Evolutionary conservation across 768 basidiomycete species (phyloP), one percentile per base, ranked within the genome.

Genomic region (Cytidiella melzeri): DNA sequence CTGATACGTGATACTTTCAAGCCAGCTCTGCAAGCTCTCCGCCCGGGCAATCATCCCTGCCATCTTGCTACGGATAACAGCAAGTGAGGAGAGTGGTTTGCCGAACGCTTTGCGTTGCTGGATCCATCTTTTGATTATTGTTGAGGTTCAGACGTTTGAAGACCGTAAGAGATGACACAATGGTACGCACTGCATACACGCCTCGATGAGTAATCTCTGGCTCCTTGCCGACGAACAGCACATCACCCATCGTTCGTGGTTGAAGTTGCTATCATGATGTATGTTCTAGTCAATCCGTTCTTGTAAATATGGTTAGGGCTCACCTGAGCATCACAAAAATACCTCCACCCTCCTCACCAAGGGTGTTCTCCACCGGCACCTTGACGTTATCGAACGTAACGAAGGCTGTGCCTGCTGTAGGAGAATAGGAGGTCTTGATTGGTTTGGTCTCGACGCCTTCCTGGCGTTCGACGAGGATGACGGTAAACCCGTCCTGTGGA

Each of bases 201-300:
- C 91, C 57, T 93, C 92, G 34, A 89, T 77, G 63, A 79, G 70
- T 40, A 71, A 51, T 23, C 92, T 79, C 56, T 91, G 88, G 26
- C 73, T 64, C 26, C 76, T 72, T 20, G 80, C 80, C 37, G 78
- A 80, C 26, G 77, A 71, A 59, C 86, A 87, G 64, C 81, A 82
- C 87, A 93, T 92, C 19, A 92, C 88, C 90, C 88, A 93, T 51
- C 87, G 84, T 62, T 93, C 92, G 65, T 94, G 92, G 64, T 95
- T 95, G 71, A 95, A 95, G 69, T 95, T 96, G 57, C 85, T 62
- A 42, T 43, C 9, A 27, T 19, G 26, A 39, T 13, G 4, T 15
- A 25, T 12, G 39, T 34, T 34, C 12, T 21, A 13, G 18, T 27
- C 12, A 26, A n/a, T 19, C n/a, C 26, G 18, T n/a, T 3, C 9